A percentile compares a stretch with the other conserved stretches of the same genome.
phyloP scores from a whole-genome alignment of 192 early-diverging fungal species.

The Chytriomyces hyalinus region DNA sequence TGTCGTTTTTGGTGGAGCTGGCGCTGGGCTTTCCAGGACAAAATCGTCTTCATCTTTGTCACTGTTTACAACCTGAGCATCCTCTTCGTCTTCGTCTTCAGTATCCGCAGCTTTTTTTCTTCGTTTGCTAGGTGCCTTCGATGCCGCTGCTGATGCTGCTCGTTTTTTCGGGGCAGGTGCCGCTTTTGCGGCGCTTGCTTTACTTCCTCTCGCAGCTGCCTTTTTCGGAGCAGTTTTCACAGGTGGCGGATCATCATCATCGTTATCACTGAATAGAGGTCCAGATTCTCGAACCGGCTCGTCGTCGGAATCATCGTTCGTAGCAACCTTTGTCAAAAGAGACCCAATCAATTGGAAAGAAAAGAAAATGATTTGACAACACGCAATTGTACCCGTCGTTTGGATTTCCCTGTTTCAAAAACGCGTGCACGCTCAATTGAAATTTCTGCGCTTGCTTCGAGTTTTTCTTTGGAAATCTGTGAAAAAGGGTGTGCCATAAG shows the following conservation, averaged over 20 bases:
- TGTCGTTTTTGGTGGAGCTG: background rate
- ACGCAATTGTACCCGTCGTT: background rate
- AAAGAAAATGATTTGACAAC: too few relatives aligned
- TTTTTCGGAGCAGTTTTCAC: slow-evolving; percentile 8
- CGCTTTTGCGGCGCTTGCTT: background rate
- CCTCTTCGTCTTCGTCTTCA: slow-evolving; percentile 2
- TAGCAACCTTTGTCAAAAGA: background rate
- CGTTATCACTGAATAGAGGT: background rate
- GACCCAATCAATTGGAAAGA: background rate
- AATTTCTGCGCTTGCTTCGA: slow-evolving; percentile 16
- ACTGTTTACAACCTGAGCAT: background rate
- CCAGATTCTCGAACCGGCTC: background rate
- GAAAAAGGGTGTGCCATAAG: background rate
- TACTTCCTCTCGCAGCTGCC: background rate
- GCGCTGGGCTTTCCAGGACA: slow-evolving; percentile 13
- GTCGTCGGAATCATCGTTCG: background rate
- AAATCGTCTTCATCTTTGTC: background rate
- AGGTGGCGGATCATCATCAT: background rate
- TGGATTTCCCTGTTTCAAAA: slow-evolving; percentile 6
- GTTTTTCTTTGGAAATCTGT: slow-evolving; percentile 26
- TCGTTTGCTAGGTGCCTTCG: background rate
- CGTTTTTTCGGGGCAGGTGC: background rate
- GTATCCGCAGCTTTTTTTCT: background rate
- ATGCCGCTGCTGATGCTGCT: background rate
- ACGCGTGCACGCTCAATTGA: background rate